Evolutionary conservation across 2,329 filamentous ascomycete species (phyloP).

Genomic region (Thelonectria discophora): DNA sequence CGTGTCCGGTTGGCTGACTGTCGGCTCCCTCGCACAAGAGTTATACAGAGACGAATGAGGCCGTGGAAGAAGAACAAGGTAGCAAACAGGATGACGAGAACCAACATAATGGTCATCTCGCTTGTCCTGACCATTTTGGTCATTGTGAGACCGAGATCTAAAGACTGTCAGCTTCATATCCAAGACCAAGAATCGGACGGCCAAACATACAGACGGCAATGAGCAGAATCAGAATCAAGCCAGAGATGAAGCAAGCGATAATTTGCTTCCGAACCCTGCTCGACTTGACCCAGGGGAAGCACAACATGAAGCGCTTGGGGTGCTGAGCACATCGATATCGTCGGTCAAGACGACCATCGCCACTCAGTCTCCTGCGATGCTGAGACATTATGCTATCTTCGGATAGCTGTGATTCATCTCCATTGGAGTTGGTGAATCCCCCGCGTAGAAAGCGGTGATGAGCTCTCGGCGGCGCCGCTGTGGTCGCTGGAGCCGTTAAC

Average conservation of each 20-base stretch:
- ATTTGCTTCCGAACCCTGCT: conserved; percentile 63
- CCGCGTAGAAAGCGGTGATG: background rate
- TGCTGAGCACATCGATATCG: conserved; percentile 25
- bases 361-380: conserved; percentile 1
- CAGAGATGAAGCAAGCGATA: conserved; percentile 71
- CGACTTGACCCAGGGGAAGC: conserved; percentile 65
- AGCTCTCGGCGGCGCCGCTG: conserved; percentile 3
- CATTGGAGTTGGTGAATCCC: background rate
- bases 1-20: conserved; percentile 32
- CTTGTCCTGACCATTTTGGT: conserved; percentile 69
- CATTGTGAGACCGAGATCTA: conserved; percentile 78
- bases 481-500: conserved; percentile 3
- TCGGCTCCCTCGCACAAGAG: conserved; percentile 62
- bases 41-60: conserved; percentile 76
- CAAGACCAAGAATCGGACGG: background rate
- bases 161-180: conserved; percentile 14
- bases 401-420: conserved; percentile 8
- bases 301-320: conserved; percentile 60
- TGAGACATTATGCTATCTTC: background rate
- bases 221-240: conserved; percentile 66
- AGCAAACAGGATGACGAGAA: conserved; percentile 77
- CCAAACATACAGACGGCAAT: conserved; percentile 72
- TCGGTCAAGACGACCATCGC: background rate
- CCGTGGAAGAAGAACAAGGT: conserved; percentile 85
- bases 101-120: conserved; percentile 82